Evolutionary conservation across 768 basidiomycete species (phyloP).

Genomic region (Lactifluus hygrophoroides): DNA sequence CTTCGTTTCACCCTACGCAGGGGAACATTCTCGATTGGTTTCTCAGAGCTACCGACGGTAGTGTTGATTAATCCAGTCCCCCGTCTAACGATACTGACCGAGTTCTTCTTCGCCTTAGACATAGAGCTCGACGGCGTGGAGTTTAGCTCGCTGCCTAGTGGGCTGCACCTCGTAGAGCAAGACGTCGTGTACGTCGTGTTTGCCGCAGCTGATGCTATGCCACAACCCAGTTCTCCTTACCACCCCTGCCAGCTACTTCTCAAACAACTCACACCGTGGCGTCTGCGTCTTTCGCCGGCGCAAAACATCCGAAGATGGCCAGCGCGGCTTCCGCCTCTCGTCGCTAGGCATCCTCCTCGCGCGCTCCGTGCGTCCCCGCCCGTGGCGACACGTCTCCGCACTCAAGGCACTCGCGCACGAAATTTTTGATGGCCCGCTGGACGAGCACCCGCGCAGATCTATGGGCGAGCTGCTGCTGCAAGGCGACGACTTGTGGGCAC

Average conservation of each 20-base stretch:
- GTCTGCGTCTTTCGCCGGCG: slow-evolving; percentile 69
- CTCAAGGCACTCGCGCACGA: slow-evolving; percentile 50
- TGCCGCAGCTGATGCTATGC: background rate
- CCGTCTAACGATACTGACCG: background rate
- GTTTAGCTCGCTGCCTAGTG: slow-evolving; percentile 76
- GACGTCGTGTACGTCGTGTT: slow-evolving; percentile 74
- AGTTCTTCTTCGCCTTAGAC: slow-evolving; percentile 33
- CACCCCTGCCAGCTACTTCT: slow-evolving; percentile 49
- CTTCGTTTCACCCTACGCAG: slow-evolving; percentile 76
- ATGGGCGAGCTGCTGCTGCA: slow-evolving; percentile 40
- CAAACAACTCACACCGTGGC: slow-evolving; percentile 57
- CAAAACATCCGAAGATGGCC: slow-evolving; percentile 58
- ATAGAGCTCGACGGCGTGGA: slow-evolving; percentile 63
- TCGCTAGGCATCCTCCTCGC: slow-evolving; percentile 70
- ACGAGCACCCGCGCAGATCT: background rate
- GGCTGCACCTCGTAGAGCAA: slow-evolving; percentile 68
- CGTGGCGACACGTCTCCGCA: slow-evolving; percentile 62
- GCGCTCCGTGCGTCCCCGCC: slow-evolving; percentile 54
- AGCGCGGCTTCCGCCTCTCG: slow-evolving; percentile 72
- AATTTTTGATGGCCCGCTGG: slow-evolving; percentile 43
- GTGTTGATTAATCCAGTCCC: slow-evolving; percentile 23
- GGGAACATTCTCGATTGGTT: slow-evolving; percentile 79
- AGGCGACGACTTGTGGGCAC: slow-evolving; percentile 54
- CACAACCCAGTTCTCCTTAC: background rate
- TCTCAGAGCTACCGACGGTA: slow-evolving; percentile 57